A percentile compares a stretch with the other conserved stretches of the same genome.
Evolutionary conservation across 202 grass and related monocot species (phyloP).

Genomic region (Carex arenaria): DNA sequence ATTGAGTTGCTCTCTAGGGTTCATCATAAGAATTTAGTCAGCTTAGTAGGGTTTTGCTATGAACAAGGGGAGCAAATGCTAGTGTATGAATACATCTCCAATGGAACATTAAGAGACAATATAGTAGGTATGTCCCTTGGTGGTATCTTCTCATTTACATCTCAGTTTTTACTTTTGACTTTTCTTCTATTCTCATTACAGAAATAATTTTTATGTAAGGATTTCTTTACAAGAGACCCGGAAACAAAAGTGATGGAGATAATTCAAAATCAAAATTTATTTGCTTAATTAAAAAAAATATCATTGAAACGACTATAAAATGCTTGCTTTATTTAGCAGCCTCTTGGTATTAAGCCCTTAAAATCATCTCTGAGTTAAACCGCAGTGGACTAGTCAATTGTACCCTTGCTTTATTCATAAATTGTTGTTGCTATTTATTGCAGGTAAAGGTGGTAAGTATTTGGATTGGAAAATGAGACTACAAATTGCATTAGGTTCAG

Average conservation of each 20-base stretch:
- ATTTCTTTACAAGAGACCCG: neutral
- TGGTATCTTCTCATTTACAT: constrained; percentile 5
- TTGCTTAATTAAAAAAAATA: neutral
- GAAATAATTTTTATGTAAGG: neutral
- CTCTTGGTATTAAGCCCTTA: neutral
- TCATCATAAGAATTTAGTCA: constrained; percentile 88
- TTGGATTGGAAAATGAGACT: constrained; percentile 77
- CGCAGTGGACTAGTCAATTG: neutral
- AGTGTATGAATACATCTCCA: constrained; percentile 80
- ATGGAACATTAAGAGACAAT: constrained; percentile 73
- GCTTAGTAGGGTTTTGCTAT: constrained; percentile 79
- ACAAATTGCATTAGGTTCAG: constrained; percentile 62
- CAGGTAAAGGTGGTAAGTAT: constrained; percentile 46
- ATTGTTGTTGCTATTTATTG: neutral
- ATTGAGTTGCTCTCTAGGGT: constrained; percentile 91
- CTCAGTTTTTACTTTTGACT: neutral
- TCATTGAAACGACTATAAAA: neutral
- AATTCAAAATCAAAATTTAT: neutral
- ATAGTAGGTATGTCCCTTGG: constrained; percentile 46
- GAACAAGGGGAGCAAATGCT: constrained; percentile 96
- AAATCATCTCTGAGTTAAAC: neutral
- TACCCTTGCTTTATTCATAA: neutral
- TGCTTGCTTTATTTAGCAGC: neutral
- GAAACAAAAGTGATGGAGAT: neutral
- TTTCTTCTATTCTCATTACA: neutral